A percentile compares a stretch with the other conserved stretches of the same genome.
Conservation (phyloP, 2,329 filamentous ascomycete genomes). For the Nemania bipapillata region DNA sequence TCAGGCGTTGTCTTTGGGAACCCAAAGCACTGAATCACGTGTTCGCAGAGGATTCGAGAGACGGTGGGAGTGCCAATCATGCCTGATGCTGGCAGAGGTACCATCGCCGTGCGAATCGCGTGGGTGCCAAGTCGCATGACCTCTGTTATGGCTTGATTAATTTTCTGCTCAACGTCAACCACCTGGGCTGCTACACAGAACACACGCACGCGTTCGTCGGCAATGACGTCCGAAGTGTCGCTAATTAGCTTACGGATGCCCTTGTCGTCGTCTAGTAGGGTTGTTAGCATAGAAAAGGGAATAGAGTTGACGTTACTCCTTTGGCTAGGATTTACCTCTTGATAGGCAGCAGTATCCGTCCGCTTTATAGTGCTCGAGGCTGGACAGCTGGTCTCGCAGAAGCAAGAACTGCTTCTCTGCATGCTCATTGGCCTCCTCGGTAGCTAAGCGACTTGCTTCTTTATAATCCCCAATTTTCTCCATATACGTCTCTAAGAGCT, state of each 20-base stretch:
- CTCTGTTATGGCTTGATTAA: constrained; percentile 34
- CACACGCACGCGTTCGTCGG: constrained; percentile 35
- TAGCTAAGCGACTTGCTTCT: constrained; percentile 29
- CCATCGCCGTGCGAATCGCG: constrained; percentile 32
- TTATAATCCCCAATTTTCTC: constrained; percentile 27
- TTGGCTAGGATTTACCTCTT: constrained; percentile 7
- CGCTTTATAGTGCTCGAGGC: constrained; percentile 26
- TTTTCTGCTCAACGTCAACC: constrained; percentile 33
- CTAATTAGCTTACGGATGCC: constrained; percentile 24
- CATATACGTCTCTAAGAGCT: constrained; percentile 28
- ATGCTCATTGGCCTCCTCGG: constrained; percentile 19
- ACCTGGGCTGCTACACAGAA: constrained; percentile 35
- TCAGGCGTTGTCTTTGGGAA: constrained; percentile 31
- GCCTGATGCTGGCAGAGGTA: constrained; percentile 26
- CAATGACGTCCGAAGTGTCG: constrained; percentile 25
- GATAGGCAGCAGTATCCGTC: constrained; percentile 32
- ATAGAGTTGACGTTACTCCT: neutral
- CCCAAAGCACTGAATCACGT: constrained; percentile 30
- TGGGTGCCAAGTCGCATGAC: constrained; percentile 31
- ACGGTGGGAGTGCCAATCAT: constrained; percentile 30
- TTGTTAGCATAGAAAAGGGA: neutral
- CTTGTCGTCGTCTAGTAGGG: constrained; percentile 8
- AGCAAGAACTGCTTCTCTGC: constrained; percentile 24
- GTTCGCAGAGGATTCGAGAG: constrained; percentile 31
- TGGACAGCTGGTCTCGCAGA: constrained; percentile 22